Percentiles rank a stretch among this genome's conserved stretches.
These are phyloP conservation scores for Chalciporus pseudorubinellus DNA, from an alignment of 768 basidiomycete species.

Conservation along the genomic window DNA sequence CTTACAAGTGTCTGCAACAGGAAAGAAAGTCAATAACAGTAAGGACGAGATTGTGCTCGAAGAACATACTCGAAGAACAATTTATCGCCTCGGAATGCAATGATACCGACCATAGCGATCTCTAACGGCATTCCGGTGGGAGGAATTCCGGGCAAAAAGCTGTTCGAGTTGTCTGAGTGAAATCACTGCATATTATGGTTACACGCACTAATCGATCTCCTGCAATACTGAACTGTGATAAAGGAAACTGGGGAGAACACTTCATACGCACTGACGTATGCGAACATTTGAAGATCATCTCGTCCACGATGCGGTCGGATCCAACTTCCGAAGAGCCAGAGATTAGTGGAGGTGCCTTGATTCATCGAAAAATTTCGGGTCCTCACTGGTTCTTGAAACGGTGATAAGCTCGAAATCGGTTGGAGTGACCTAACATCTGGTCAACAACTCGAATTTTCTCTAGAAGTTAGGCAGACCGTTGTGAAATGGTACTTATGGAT, in stretches of 20 bases:
- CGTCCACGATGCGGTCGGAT: slow-evolving; percentile 45
- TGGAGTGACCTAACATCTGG: slow-evolving; percentile 36
- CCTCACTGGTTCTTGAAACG: slow-evolving; percentile 40
- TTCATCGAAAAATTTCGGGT: background rate
- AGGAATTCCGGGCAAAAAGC: slow-evolving; percentile 34
- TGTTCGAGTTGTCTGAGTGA: slow-evolving; percentile 3
- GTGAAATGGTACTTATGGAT: slow-evolving; percentile 39
- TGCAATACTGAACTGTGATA: slow-evolving; percentile 8
- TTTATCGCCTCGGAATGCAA: slow-evolving; percentile 49
- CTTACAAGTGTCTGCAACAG: slow-evolving; percentile 22
- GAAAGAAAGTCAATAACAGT: background rate
- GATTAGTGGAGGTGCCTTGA: background rate
- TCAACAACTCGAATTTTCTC: slow-evolving; percentile 1
- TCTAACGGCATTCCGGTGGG: slow-evolving; percentile 39
- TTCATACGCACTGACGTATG: slow-evolving; percentile 34
- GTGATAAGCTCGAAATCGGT: slow-evolving; percentile 39
- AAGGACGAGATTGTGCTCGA: background rate
- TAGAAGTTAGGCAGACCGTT: slow-evolving; percentile 17
- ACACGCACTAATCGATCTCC: slow-evolving; percentile 42
- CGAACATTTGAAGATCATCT: slow-evolving; percentile 45
- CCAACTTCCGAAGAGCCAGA: slow-evolving; percentile 34
- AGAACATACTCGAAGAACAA: slow-evolving; percentile 44
- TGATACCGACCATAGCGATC: slow-evolving; percentile 43
- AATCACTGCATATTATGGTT: background rate
- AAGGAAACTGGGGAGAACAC: background rate